phyloP scores from a whole-genome alignment of 2,329 filamentous ascomycete genomes.

The Fonsecaea erecta region DNA sequence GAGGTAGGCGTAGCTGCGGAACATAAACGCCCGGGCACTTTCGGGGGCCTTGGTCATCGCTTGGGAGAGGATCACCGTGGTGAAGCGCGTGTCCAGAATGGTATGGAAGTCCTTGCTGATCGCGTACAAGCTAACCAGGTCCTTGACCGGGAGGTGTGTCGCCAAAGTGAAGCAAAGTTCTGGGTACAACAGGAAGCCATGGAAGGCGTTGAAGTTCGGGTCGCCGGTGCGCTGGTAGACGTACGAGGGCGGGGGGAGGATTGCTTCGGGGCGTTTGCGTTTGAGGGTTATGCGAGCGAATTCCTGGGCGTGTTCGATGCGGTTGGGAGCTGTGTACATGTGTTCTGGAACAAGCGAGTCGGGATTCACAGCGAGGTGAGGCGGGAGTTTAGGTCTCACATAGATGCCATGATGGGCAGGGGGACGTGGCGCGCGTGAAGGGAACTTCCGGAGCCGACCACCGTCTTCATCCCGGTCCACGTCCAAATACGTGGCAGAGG shows the following conservation, averaged over 20 bases:
- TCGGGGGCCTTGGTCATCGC: conserved; percentile 60
- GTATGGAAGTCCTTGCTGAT: conserved; percentile 67
- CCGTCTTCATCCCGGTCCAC: conserved; percentile 27
- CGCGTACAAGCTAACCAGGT: conserved; percentile 68
- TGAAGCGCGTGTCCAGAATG: conserved; percentile 63
- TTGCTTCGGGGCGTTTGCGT: conserved; percentile 29
- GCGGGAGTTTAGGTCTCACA: neutral
- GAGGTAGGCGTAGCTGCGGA: conserved; percentile 61
- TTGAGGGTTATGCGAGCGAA: conserved; percentile 28
- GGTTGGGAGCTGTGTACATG: conserved; percentile 29
- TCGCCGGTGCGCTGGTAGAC: conserved; percentile 33
- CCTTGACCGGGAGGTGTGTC: conserved; percentile 58
- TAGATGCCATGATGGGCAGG: conserved; percentile 13
- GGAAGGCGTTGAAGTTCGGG: conserved; percentile 37
- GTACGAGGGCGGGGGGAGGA: conserved; percentile 34
- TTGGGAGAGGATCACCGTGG: conserved; percentile 62
- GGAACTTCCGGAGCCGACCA: conserved; percentile 9
- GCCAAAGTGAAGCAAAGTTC: conserved; percentile 63
- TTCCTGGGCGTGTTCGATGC: conserved; percentile 25
- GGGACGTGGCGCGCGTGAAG: neutral
- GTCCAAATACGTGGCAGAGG: conserved; percentile 16
- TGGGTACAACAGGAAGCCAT: conserved; percentile 43
- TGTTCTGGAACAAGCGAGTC: conserved; percentile 27
- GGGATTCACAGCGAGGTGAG: conserved; percentile 5
- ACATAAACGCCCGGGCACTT: conserved; percentile 64